These are phyloP conservation scores for Penicillium angulare DNA, from an alignment of 495 filamentous ascomycete genomes.

Conservation along the genomic window DNA sequence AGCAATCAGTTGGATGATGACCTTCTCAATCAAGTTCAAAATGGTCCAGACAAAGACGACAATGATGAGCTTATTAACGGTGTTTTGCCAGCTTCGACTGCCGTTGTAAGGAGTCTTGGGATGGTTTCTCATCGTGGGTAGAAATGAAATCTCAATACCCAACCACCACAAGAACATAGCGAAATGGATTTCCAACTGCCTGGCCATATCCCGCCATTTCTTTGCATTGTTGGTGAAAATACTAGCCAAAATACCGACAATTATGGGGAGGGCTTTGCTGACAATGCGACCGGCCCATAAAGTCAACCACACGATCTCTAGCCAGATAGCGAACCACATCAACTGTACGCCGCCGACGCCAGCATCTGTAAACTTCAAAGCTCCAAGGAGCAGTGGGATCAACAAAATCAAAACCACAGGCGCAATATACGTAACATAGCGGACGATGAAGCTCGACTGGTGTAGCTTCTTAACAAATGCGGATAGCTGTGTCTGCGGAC, in stretches of 20 bases:
- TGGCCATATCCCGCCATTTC: slow-evolving; percentile 91
- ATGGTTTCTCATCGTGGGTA: slow-evolving; percentile 67
- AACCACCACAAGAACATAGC: slow-evolving; percentile 94
- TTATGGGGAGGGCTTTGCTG: slow-evolving; percentile 68
- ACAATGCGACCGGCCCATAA: slow-evolving; percentile 82
- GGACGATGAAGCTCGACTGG: slow-evolving; percentile 71
- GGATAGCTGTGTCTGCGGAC: slow-evolving; percentile 60
- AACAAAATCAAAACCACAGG: slow-evolving; percentile 73
- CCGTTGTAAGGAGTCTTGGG: slow-evolving; percentile 57
- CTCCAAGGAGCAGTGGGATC: slow-evolving; percentile 78
- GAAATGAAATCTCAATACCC: slow-evolving; percentile 66
- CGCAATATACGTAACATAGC: slow-evolving; percentile 85
- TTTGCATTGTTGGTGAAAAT: slow-evolving; percentile 84
- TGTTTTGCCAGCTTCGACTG: slow-evolving; percentile 65
- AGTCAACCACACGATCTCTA: slow-evolving; percentile 90
- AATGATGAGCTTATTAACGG: slow-evolving; percentile 84
- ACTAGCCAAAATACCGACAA: slow-evolving; percentile 65
- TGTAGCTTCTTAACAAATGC: slow-evolving; percentile 66
- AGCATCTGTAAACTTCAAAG: slow-evolving; percentile 60
- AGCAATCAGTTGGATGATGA: slow-evolving; percentile 92
- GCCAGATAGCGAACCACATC: slow-evolving; percentile 92
- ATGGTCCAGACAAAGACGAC: slow-evolving; percentile 74
- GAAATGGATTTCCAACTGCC: slow-evolving; percentile 79
- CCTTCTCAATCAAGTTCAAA: slow-evolving; percentile 87
- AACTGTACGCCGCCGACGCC: slow-evolving; percentile 74